phyloP scores from a whole-genome alignment of 192 early-diverging fungal genomes.

The Linderina pennispora region DNA sequence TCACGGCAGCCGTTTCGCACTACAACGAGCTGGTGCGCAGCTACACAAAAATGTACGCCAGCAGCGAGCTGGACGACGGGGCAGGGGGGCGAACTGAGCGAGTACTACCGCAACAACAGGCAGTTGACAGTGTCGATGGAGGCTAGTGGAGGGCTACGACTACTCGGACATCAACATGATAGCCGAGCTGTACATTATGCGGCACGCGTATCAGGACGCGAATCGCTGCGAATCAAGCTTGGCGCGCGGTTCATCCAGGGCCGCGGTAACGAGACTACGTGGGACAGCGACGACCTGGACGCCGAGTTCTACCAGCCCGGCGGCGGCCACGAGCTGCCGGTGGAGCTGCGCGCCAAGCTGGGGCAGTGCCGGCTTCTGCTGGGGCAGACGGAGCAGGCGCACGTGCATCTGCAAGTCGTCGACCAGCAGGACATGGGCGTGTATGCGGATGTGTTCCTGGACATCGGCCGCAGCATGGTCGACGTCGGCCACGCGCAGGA shows the following conservation, averaged over 20 bases:
- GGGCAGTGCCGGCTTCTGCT: slow-evolving; percentile 73
- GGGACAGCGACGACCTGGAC: slow-evolving; percentile 47
- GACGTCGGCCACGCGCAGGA: slow-evolving; percentile 10
- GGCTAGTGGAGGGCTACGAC: slow-evolving; percentile 60
- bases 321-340: slow-evolving; percentile 51
- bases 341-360: slow-evolving; percentile 82
- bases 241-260: slow-evolving; percentile 66
- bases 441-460: slow-evolving; percentile 33
- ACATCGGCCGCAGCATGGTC: slow-evolving; percentile 22
- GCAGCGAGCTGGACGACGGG: slow-evolving; percentile 27
- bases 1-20: too few species aligned
- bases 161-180: slow-evolving; percentile 77
- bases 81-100: slow-evolving; percentile 21
- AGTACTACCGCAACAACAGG: slow-evolving; percentile 17
- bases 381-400: slow-evolving; percentile 61
- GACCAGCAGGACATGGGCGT: slow-evolving; percentile 14
- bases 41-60: too few species aligned
- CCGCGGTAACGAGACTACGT: slow-evolving; percentile 57
- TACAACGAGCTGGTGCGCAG: too few species aligned
- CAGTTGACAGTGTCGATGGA: slow-evolving; percentile 35
- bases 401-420: slow-evolving; percentile 37
- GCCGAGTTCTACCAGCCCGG: slow-evolving; percentile 59
- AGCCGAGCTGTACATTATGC: slow-evolving; percentile 77
- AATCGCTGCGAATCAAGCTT: slow-evolving; percentile 62
- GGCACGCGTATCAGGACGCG: slow-evolving; percentile 68